A percentile compares a stretch with the other conserved stretches of the same genome.
These are phyloP conservation scores for Stentor coeruleus DNA, from an alignment of 73 alveolate genomes.

Conservation along the genomic window DNA sequence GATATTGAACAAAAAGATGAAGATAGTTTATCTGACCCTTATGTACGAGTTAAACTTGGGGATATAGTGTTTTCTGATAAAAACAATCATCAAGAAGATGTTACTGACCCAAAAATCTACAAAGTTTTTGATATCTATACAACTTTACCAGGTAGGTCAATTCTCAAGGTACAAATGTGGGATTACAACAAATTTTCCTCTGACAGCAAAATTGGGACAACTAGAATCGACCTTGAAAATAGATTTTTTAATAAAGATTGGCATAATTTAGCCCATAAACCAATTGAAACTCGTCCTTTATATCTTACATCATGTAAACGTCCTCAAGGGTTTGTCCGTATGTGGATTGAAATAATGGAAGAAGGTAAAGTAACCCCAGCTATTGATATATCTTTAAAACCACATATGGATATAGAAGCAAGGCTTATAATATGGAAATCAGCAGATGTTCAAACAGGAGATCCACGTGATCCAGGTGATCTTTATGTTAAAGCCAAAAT, in stretches of 20 bases:
- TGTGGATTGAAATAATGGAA: conserved; percentile 4
- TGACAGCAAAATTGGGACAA: conserved; percentile 73
- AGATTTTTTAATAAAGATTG: conserved; percentile 65
- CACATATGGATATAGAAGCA: conserved; percentile 68
- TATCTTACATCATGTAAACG: not conserved
- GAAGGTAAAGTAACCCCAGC: not conserved
- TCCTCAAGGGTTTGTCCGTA: conserved; percentile 13
- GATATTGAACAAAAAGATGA: conserved; percentile 12
- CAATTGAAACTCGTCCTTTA: conserved; percentile 60
- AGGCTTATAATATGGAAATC: conserved; percentile 82
- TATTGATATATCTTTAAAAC: conserved; percentile 48
- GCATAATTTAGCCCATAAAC: conserved; percentile 57
- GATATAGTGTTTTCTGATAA: not conserved
- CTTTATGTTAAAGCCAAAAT: conserved; percentile 66
- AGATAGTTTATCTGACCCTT: conserved; percentile 22
- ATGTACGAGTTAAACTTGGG: conserved; percentile 22
- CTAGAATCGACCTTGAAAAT: conserved; percentile 70
- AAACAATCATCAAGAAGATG: conserved; percentile 3
- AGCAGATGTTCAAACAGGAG: conserved; percentile 61
- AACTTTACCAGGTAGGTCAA: conserved; percentile 62
- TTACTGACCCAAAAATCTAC: conserved; percentile 15
- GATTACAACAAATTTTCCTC: conserved; percentile 61
- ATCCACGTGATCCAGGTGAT: conserved; percentile 82
- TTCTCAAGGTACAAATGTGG: conserved; percentile 52
- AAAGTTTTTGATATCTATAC: conserved; percentile 13